These are phyloP conservation scores for Phytophthora sojae DNA, from an alignment of 352 stramenopile species.

Conservation along the genomic window DNA sequence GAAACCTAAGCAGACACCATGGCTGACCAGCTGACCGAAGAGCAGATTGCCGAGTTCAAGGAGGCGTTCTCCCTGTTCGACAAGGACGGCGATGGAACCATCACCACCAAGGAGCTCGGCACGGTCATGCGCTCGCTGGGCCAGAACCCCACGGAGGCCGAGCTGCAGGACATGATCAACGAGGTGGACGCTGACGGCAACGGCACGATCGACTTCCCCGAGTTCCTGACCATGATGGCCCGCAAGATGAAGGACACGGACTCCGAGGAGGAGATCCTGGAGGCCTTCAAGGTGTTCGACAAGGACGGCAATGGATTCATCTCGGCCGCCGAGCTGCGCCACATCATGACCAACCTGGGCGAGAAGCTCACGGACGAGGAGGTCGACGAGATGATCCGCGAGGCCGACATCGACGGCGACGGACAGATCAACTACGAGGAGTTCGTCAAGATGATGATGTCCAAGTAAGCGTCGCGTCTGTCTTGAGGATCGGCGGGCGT, in stretches of 20 bases:
- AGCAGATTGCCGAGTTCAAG: constrained; percentile 99
- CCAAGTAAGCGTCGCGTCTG: constrained; percentile 80
- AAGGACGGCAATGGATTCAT: constrained; percentile 99
- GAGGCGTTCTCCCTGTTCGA: constrained; percentile 99
- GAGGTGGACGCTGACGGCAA: constrained; percentile 99
- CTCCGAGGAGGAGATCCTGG: constrained; percentile 98
- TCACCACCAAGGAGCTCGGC: constrained; percentile 99
- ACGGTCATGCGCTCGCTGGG: constrained; percentile 98
- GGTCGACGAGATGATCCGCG: constrained; percentile 99
- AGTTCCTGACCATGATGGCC: constrained; percentile 99
- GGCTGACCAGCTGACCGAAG: constrained; percentile 92
- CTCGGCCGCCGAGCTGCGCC: constrained; percentile 96
- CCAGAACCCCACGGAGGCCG: constrained; percentile 98
- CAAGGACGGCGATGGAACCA: constrained; percentile 99
- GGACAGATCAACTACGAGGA: constrained; percentile 99
- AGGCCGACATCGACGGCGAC: constrained; percentile 98
- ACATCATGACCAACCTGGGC: constrained; percentile 99
- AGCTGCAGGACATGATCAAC: constrained; percentile 99
- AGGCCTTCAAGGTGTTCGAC: constrained; percentile 99
- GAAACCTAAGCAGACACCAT: constrained; percentile 53
- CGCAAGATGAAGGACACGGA: constrained; percentile 99
- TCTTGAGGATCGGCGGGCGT: not conserved
- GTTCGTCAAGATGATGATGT: constrained; percentile 99
- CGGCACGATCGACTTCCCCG: constrained; percentile 99
- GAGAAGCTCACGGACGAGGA: constrained; percentile 99